These are phyloP conservation scores for Plantago elongata DNA, from an alignment of 257 asterid species.

Conservation along the genomic window DNA sequence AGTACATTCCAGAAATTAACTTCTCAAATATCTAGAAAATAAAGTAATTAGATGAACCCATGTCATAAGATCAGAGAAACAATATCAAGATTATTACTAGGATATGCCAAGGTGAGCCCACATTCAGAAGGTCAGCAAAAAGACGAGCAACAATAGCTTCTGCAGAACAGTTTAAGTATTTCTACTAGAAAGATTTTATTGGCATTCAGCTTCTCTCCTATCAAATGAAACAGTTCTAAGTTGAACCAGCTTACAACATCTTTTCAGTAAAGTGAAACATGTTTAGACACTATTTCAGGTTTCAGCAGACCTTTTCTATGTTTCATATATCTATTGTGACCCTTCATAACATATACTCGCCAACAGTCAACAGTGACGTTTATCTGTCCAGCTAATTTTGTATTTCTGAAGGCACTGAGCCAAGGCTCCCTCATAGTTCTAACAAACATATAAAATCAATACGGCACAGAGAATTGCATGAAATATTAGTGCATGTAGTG, in stretches of 20 bases:
- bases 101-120: not conserved
- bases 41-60: conserved; percentile 5
- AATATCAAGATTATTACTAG: not conserved
- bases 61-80: not conserved
- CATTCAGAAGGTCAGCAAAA: no score
- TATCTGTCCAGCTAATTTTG: not conserved
- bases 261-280: not conserved
- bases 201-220: not conserved
- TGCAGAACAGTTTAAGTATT: no score
- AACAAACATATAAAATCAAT: no score
- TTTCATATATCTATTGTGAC: not conserved
- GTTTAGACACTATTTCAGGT: not conserved
- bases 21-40: conserved; percentile 73
- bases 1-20: conserved; percentile 81
- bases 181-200: no score
- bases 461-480: not conserved
- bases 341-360: not conserved
- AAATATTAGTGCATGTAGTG: not conserved
- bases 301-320: not conserved
- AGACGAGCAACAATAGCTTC: no score
- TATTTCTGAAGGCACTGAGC: no score
- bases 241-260: not conserved
- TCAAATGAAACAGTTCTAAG: not conserved
- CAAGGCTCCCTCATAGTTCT: no score
- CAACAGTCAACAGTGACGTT: not conserved